These are phyloP conservation scores for Heterobasidion annosum DNA, from an alignment of 1,284 basidiomycete genomes.

Conservation along the genomic window DNA sequence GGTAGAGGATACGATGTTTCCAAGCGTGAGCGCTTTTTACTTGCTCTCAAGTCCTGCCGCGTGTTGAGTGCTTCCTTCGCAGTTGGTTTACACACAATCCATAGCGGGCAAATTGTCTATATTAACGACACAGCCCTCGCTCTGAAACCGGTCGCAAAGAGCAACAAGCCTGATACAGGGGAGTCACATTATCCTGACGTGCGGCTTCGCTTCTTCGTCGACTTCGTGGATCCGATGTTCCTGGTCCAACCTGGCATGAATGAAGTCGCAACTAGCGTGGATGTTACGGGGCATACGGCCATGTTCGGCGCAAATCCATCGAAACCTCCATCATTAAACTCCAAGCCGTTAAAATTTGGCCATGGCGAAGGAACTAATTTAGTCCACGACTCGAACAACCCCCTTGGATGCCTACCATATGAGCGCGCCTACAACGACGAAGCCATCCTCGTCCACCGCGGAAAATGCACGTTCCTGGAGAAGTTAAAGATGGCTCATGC, in stretches of 20 bases:
- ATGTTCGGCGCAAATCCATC: conserved; percentile 64
- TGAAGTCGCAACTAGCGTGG: conserved; percentile 22
- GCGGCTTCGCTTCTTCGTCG: conserved; percentile 48
- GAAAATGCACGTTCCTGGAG: conserved; percentile 76
- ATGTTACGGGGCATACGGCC: conserved; percentile 53
- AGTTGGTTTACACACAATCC: conserved; percentile 81
- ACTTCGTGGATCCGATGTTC: conserved; percentile 36
- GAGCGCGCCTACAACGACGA: conserved; percentile 33
- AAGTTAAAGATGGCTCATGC: conserved; percentile 61
- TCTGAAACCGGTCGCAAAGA: conserved; percentile 18
- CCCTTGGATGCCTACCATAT: conserved; percentile 53
- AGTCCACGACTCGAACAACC: conserved; percentile 39
- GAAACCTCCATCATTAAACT: conserved; percentile 13
- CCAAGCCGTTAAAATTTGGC: conserved; percentile 32
- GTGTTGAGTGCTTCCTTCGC: conserved; percentile 3
- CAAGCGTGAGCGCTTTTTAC: conserved; percentile 44
- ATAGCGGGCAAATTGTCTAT: conserved; percentile 73
- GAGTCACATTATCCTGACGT: conserved; percentile 33
- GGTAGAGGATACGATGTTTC: conserved; percentile 82
- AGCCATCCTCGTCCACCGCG: conserved; percentile 53
- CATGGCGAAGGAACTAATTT: conserved; percentile 42
- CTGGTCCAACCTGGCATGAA: conserved; percentile 28
- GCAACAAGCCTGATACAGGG: conserved; percentile 12
- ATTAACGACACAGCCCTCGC: conserved; percentile 66
- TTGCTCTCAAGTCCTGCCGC: background rate